These are phyloP conservation scores for Thermothelomyces thermophilus DNA, from an alignment of 2,329 filamentous ascomycete genomes.

Conservation along the genomic window DNA sequence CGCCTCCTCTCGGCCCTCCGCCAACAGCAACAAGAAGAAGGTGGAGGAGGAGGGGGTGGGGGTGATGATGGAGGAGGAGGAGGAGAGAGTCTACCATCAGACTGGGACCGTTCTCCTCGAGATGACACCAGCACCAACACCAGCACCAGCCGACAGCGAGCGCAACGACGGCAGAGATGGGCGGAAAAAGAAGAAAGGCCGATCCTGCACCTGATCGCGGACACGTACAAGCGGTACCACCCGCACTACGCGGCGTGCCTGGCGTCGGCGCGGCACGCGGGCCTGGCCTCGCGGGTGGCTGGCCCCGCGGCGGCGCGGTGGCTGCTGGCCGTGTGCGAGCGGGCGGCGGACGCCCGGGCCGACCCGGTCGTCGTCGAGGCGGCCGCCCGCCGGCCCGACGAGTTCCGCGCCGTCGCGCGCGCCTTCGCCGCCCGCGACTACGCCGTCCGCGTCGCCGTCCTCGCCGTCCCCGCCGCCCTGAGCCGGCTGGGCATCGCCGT, in stretches of 20 bases:
- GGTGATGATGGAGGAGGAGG: not conserved
- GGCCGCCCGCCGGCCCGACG: slow-evolving; percentile 38
- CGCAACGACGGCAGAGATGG: too few relatives aligned
- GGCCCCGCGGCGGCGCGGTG: slow-evolving; percentile 39
- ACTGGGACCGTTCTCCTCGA: too few relatives aligned
- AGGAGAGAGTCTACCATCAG: too few relatives aligned
- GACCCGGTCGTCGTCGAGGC: slow-evolving; percentile 39
- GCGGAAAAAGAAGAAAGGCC: not conserved
- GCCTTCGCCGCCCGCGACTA: slow-evolving; percentile 26
- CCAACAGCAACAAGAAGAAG: not conserved
- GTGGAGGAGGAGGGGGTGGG: not conserved
- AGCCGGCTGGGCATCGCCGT: slow-evolving; percentile 38
- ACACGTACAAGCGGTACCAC: slow-evolving; percentile 45
- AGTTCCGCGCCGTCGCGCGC: not conserved
- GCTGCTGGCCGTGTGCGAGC: slow-evolving; percentile 36
- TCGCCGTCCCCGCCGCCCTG: slow-evolving; percentile 38
- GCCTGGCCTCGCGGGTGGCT: slow-evolving; percentile 30
- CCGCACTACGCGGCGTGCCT: slow-evolving; percentile 34
- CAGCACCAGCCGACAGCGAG: not conserved
- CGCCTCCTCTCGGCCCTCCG: slow-evolving; percentile 31
- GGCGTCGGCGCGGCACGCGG: slow-evolving; percentile 6
- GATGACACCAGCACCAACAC: not conserved
- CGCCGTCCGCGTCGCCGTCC: slow-evolving; percentile 34
- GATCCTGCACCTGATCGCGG: slow-evolving; percentile 39
- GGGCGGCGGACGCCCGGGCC: slow-evolving; percentile 27